Evolutionary conservation across 805 yeast genomes (phyloP).

Genomic region (Allodekkera sacchari): DNA sequence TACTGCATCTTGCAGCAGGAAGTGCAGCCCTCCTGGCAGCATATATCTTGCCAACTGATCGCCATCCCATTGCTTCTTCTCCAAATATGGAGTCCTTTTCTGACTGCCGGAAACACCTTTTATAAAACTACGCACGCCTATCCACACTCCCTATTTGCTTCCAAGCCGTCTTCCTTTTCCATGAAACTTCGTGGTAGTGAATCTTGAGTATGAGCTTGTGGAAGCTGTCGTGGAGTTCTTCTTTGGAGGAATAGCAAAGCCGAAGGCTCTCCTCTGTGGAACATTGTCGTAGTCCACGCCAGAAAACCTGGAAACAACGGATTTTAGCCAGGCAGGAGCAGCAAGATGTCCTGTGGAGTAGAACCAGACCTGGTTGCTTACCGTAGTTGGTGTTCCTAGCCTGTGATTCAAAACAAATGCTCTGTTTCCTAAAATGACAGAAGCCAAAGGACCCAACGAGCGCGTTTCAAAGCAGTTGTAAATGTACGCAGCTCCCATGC

Average conservation of each 20-base stretch:
- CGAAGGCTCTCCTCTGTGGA: slow-evolving; percentile 19
- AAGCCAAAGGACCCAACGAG: slow-evolving; percentile 39
- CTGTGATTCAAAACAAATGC: too few relatives aligned
- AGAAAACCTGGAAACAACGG: slow-evolving; percentile 20
- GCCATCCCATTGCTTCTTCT: too few relatives aligned
- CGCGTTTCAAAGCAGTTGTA: slow-evolving; percentile 56
- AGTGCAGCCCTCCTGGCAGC: too few relatives aligned
- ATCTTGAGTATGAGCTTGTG: slow-evolving; percentile 8
- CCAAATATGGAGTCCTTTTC: too few relatives aligned
- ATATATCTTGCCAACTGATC: too few relatives aligned
- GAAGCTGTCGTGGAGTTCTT: slow-evolving; percentile 7
- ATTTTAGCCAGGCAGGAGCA: slow-evolving; percentile 43
- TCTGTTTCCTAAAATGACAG: slow-evolving; percentile 23
- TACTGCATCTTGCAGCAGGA: too few relatives aligned
- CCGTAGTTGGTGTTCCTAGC: slow-evolving; percentile 22
- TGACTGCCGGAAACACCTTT: too few relatives aligned
- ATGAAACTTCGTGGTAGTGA: slow-evolving; percentile 15
- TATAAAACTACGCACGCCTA: too few relatives aligned
- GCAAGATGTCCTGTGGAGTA: slow-evolving; percentile 46
- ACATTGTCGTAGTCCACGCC: slow-evolving; percentile 24
- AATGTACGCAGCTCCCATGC: slow-evolving; percentile 48
- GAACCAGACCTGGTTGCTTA: slow-evolving; percentile 27
- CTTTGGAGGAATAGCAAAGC: slow-evolving; percentile 11
- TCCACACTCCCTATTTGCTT: slow-evolving; percentile 5
- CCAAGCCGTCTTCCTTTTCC: slow-evolving; percentile 35